Conservation (phyloP, 2,329 filamentous ascomycete species). For the Penicillium corylophilum region DNA sequence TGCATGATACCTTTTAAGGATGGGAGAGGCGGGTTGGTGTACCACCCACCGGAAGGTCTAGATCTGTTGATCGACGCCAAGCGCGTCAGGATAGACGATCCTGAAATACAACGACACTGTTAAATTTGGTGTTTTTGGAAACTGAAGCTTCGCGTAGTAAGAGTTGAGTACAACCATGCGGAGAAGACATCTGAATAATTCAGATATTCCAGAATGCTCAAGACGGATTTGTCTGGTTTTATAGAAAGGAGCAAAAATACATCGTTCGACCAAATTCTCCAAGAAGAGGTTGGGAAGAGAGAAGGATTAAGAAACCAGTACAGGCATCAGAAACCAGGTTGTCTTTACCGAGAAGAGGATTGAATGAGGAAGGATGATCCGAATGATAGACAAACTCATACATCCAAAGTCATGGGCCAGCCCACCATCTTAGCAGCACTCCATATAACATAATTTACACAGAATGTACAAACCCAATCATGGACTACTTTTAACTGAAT, state of each 20-base stretch:
- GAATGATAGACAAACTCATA: background rate
- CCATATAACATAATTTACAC: background rate
- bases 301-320: too few species aligned
- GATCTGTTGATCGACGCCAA: background rate
- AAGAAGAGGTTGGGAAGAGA: too few species aligned
- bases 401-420: background rate
- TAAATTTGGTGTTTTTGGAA: background rate
- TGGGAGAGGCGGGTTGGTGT: background rate
- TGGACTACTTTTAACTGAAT: conserved; percentile 63
- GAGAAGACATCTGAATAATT: too few species aligned
- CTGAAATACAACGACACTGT: background rate
- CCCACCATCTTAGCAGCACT: background rate
- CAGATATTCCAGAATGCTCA: too few species aligned
- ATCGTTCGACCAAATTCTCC: too few species aligned
- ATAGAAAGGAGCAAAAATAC: too few species aligned
- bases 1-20: background rate
- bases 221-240: too few species aligned
- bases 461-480: conserved; percentile 5
- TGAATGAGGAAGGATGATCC: background rate
- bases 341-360: background rate
- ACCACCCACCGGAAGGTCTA: background rate
- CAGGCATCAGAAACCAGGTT: background rate
- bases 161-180: too few species aligned
- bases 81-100: background rate
- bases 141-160: background rate